These are phyloP conservation scores for Nitzschia inconspicua DNA, from an alignment of 108 stramenopile genomes.

Conservation along the genomic window DNA sequence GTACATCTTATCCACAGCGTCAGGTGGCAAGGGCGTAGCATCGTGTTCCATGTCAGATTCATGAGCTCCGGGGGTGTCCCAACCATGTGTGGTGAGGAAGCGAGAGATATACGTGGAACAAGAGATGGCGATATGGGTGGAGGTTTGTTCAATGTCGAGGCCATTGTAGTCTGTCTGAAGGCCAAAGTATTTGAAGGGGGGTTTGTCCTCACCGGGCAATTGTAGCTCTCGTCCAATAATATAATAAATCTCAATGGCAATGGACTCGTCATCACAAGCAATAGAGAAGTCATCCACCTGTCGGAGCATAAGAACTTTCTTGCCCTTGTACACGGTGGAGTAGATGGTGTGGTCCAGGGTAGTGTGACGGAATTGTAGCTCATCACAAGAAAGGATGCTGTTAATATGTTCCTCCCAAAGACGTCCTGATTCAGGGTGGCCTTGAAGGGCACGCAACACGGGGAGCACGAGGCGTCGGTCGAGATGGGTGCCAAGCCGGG, in stretches of 20 bases:
- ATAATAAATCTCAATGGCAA: not conserved
- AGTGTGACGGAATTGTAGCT: constrained; percentile 20
- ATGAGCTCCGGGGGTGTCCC: too few species aligned
- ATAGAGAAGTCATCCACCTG: constrained; percentile 50
- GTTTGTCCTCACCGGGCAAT: constrained; percentile 1
- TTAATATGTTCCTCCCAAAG: constrained; percentile 23
- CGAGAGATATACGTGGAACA: constrained; percentile 28
- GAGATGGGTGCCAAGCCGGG: too few species aligned
- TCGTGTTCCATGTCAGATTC: too few species aligned
- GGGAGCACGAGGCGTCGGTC: constrained; percentile 19
- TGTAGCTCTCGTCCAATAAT: not conserved
- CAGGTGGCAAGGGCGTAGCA: too few species aligned
- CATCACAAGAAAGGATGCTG: constrained; percentile 11
- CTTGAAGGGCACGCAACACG: constrained; percentile 23
- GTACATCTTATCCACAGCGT: too few species aligned
- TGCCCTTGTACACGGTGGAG: too few species aligned
- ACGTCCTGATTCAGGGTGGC: constrained; percentile 24
- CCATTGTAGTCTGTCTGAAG: constrained; percentile 30
- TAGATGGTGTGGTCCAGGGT: too few species aligned
- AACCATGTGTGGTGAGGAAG: constrained; percentile 28
- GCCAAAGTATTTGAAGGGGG: constrained; percentile 14
- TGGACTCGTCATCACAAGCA: constrained; percentile 3
- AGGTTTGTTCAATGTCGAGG: constrained; percentile 27
- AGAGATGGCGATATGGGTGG: constrained; percentile 24
- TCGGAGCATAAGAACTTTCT: constrained; percentile 28